phyloP scores from a whole-genome alignment of 2,329 filamentous ascomycete genomes.

The Hirsutella thompsonii region DNA sequence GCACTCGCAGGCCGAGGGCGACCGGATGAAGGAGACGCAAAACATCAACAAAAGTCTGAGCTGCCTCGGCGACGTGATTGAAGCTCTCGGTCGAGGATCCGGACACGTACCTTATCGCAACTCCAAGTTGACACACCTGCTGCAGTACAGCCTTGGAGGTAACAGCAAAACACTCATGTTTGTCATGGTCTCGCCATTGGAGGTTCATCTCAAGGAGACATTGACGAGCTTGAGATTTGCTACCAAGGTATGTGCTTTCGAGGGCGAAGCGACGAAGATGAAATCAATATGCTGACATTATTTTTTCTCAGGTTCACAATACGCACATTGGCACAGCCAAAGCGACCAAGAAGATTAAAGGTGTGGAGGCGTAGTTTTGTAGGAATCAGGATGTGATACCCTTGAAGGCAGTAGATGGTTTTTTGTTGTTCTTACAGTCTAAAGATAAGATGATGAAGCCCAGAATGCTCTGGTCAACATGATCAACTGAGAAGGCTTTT shows the following conservation, averaged over 20 bases:
- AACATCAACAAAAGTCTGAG: slow-evolving; percentile 94
- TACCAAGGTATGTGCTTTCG: slow-evolving; percentile 54
- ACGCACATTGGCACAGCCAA: slow-evolving; percentile 87
- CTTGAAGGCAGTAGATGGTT: neutral
- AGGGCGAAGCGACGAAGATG: neutral
- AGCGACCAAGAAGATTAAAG: slow-evolving; percentile 50
- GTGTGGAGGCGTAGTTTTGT: slow-evolving; percentile 15
- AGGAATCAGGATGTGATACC: neutral
- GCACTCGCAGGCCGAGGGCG: slow-evolving; percentile 75
- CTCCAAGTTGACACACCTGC: slow-evolving; percentile 88
- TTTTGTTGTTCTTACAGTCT: no score
- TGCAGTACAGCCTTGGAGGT: slow-evolving; percentile 88
- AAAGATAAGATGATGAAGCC: no score
- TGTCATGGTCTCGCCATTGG: slow-evolving; percentile 90
- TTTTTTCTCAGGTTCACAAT: slow-evolving; percentile 53
- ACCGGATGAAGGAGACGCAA: slow-evolving; percentile 83
- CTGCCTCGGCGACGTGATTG: slow-evolving; percentile 88
- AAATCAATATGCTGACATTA: neutral
- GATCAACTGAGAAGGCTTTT: no score
- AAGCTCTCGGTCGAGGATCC: slow-evolving; percentile 74
- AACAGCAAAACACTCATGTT: slow-evolving; percentile 99
- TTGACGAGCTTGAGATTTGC: slow-evolving; percentile 92
- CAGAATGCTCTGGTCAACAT: no score
- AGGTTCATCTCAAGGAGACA: slow-evolving; percentile 84
- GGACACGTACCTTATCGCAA: slow-evolving; percentile 88